Conservation (phyloP, 345 rosid species). For the Brassica cretica region DNA sequence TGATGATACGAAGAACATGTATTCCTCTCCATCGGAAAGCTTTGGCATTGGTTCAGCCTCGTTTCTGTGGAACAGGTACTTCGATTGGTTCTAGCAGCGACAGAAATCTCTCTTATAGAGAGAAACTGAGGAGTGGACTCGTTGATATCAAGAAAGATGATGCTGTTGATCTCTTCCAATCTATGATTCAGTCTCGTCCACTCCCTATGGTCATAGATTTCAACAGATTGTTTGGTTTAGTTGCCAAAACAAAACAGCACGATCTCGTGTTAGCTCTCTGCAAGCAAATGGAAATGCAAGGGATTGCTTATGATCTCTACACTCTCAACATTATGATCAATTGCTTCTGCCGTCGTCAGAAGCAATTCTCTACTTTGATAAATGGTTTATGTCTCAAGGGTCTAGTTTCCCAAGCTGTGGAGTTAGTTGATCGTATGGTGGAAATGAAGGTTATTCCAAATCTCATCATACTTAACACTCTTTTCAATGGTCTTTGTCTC, state of each 20-base stretch:
- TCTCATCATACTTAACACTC: too few species aligned
- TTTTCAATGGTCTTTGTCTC: too few species aligned
- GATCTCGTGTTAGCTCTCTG: neutral
- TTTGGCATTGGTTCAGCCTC: too few species aligned
- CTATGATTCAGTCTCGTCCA: neutral
- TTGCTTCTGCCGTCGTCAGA: neutral
- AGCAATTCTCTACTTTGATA: too few species aligned
- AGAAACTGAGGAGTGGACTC: neutral
- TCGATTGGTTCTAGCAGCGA: too few species aligned
- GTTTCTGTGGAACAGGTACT: neutral
- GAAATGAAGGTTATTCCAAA: too few species aligned
- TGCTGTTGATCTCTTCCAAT: neutral
- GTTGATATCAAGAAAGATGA: neutral
- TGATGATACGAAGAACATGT: too few species aligned
- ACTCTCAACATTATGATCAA: neutral
- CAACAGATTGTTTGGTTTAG: neutral
- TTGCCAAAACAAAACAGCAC: neutral
- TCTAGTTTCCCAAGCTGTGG: too few species aligned
- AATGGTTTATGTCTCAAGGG: too few species aligned
- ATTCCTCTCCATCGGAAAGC: too few species aligned
- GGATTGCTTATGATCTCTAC: neutral
- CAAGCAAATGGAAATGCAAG: neutral
- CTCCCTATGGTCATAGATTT: neutral
- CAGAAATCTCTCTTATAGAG: neutral
- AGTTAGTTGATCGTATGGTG: too few species aligned